Base-by-base conservation (phyloP, 2,329 filamentous ascomycete genomes). In the Sarocladium brachiariae region DNA sequence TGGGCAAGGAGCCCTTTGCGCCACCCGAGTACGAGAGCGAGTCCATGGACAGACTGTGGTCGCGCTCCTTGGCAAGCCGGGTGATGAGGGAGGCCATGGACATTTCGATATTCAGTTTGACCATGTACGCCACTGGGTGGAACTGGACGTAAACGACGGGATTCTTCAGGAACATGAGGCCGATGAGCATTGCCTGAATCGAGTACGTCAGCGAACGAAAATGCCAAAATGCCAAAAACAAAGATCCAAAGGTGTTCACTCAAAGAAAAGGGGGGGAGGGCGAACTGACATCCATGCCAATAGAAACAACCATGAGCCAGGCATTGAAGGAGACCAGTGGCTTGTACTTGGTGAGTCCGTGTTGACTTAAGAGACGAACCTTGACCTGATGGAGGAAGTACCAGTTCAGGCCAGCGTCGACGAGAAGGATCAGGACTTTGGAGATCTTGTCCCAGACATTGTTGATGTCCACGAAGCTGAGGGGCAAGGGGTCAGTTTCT, bases 61-160 rank as follows among this genome's bases (percentile, higher is more conserved):
- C 34, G n/a, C 34, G 34, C 16, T 37, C 34, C 16, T 37, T 54
- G 1, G 63, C 63, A 18, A 72, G 62, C 49, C 67, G 69, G 33
- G 61, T 69, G 54, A 78, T 77, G 21, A 78, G 68, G 31, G 71
- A 70, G 47, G 75, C 73, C 73, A 78, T 77, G 11, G 70, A 70
- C 68, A 78, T 71, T 57, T 78, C 75, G 54, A 78, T 77, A 55
- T 77, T 73, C 33, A 78, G 65, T 51, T 78, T 78, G 43, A 77
- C 72, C n/a, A 72, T 67, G 55, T 77, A 78, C 11, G 73, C 74
- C 3, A 77, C 62, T 0, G 75, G 74, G 51, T 77, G 73, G 56
- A 78, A 75, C 56, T 76, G 73, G 53, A 76, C 70, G 54, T 75
- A 62, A n/a, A 68, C 63, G 16, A 58, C 52, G 52, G 65, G 62